Conservation (phyloP, 441 rosid species). For the Aquilaria agallochum region DNA sequence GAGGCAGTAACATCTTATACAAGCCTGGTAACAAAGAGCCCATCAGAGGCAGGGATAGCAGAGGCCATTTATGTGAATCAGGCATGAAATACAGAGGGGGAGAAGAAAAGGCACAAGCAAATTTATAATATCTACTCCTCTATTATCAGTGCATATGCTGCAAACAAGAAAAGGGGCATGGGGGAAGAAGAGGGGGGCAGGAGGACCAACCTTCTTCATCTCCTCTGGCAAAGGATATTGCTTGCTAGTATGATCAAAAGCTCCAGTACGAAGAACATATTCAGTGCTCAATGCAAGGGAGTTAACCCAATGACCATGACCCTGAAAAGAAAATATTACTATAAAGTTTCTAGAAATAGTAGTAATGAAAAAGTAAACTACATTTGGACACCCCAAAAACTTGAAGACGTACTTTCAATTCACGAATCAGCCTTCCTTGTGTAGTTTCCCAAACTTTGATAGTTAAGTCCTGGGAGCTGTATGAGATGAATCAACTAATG, state of each 20-base stretch:
- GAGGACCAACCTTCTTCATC: slow-evolving; percentile 66
- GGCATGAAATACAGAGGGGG: too few relatives aligned
- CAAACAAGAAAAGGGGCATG: not conserved
- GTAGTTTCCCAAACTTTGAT: slow-evolving; percentile 98
- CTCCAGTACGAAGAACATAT: slow-evolving; percentile 94
- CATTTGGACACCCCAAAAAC: slow-evolving; percentile 1
- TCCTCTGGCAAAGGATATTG: slow-evolving; percentile 82
- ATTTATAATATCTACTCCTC: too few relatives aligned
- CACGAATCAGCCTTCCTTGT: slow-evolving; percentile 97
- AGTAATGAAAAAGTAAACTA: not conserved
- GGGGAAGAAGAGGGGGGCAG: not conserved
- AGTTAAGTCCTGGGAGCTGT: slow-evolving; percentile 95
- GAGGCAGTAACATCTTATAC: too few relatives aligned
- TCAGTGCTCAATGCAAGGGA: slow-evolving; percentile 98
- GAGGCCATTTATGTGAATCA: too few relatives aligned
- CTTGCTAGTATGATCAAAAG: slow-evolving; percentile 92
- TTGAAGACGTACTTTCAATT: slow-evolving; percentile 62
- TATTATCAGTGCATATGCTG: too few relatives aligned
- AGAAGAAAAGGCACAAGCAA: too few relatives aligned
- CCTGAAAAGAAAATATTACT: slow-evolving; percentile 31
- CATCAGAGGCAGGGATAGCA: too few relatives aligned
- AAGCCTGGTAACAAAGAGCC: too few relatives aligned
- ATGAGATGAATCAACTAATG: slow-evolving; percentile 3
- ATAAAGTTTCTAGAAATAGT: not conserved
- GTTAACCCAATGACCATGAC: slow-evolving; percentile 99